phyloP scores from a whole-genome alignment of 257 asterid genomes.

The Solanum ossicruentum region DNA sequence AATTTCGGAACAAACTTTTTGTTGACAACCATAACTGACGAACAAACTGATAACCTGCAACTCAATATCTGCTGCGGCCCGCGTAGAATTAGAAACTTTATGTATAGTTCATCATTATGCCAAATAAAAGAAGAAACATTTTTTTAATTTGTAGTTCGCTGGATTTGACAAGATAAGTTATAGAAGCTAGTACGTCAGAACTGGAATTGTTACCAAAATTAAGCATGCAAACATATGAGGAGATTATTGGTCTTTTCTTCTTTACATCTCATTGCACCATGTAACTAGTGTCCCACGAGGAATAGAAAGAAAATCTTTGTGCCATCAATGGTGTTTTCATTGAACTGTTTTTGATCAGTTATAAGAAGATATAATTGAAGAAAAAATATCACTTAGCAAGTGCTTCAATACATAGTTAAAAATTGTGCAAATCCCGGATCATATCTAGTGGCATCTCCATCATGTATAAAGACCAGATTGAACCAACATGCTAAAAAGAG shows the following conservation, averaged over 20 bases:
- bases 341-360: background rate
- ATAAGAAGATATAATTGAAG: background rate
- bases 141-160: background rate
- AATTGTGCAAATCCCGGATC: background rate
- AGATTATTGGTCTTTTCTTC: background rate
- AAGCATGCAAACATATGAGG: background rate
- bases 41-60: background rate
- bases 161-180: background rate
- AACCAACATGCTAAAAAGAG: background rate
- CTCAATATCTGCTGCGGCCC: background rate
- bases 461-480: background rate
- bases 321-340: background rate
- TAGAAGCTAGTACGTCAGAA: background rate
- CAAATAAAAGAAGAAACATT: background rate
- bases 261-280: background rate
- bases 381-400: background rate
- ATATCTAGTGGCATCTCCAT: background rate
- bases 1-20: background rate
- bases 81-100: background rate
- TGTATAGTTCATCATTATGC: background rate
- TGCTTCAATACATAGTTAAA: background rate
- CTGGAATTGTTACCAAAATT: background rate
- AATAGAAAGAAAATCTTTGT: background rate
- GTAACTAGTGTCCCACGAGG: background rate
- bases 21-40: background rate